Conservation (phyloP, 768 basidiomycete genomes). For the Tricholoma sp. region DNA sequence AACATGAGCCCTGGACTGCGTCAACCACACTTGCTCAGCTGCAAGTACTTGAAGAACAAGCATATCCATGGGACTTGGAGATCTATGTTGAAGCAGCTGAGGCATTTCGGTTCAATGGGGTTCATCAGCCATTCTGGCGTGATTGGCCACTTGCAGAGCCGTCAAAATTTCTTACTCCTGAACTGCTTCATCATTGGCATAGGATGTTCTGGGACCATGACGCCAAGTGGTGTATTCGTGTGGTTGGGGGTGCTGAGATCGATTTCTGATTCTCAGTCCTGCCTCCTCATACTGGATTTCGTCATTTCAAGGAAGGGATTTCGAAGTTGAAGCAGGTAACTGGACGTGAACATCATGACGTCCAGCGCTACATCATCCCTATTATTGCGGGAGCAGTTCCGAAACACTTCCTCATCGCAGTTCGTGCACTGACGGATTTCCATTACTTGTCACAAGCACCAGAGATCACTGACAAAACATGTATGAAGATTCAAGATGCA, state of each 20-base stretch:
- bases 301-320: constrained; percentile 35
- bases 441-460: constrained; percentile 22
- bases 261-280: constrained; percentile 21
- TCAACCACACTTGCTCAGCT: neutral
- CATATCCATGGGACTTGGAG: constrained; percentile 21
- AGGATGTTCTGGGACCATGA: constrained; percentile 35
- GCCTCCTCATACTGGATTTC: constrained; percentile 28
- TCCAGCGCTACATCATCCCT: constrained; percentile 30
- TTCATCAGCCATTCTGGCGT: too few relatives aligned
- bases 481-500: constrained; percentile 14
- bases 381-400: constrained; percentile 30
- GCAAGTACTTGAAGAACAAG: constrained; percentile 8
- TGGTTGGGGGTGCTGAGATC: constrained; percentile 25
- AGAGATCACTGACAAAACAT: constrained; percentile 17
- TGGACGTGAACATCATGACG: constrained; percentile 31
- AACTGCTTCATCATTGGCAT: constrained; percentile 35
- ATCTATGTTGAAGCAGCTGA: constrained; percentile 15
- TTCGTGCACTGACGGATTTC: constrained; percentile 20
- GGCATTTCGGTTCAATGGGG: neutral
- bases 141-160: constrained; percentile 27
- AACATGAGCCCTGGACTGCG: constrained; percentile 22
- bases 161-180: constrained; percentile 27
- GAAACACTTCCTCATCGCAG: constrained; percentile 23
- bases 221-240: constrained; percentile 22
- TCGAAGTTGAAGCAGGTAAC: constrained; percentile 38